Evolutionary conservation across 306 rosid species (phyloP), one percentile per base, ranked within the genome.

Genomic region (Cucurbita pepo): DNA sequence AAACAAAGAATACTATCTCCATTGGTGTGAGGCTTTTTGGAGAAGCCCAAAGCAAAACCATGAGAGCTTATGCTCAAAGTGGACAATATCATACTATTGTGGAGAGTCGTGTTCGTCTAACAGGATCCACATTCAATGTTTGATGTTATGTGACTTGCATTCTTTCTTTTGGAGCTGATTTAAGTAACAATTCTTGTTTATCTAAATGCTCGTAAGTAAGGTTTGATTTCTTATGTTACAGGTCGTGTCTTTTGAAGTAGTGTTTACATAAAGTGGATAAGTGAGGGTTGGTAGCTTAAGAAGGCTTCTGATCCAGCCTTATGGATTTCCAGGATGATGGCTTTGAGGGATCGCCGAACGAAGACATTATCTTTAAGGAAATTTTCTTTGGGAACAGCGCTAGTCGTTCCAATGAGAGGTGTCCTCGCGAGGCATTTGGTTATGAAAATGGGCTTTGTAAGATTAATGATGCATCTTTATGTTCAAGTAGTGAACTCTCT

Each of bases 291-390:
- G 62, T 74, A 67, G 79, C 70, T 60, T 74, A 78, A 58, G 75
- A 81, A 79, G 77, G 71, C 75, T 63, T 30, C 54, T 77, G 59
- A 36, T 61, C 53, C 48, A 43, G 79, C 64, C 54, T 77, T 51
- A 88, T 83, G 61, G 88, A 86, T 81, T 83, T 91, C 76, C 84
- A 72, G 40, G 88, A 89, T 80, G 95, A 88, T 86, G 82, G 77
- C 73, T 84, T 90, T 67, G 97, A 94, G 77, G 98, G 97, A 66
- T 94, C 97, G 8, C 80, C 82, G 66, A 81, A 75, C 69, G 98
- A 91, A 86, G 81, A 71, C 56, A 71, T 63, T 79, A 87, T 91
- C 86, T 94, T 87, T 79, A 85, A 75, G 52, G 97, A 91, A 81
- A 80, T 82, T 48, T 87, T 94, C 86, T 89, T 86, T 50, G 81